Conservation (phyloP, 441 rosid species). For the Euphorbia celastroides region DNA sequence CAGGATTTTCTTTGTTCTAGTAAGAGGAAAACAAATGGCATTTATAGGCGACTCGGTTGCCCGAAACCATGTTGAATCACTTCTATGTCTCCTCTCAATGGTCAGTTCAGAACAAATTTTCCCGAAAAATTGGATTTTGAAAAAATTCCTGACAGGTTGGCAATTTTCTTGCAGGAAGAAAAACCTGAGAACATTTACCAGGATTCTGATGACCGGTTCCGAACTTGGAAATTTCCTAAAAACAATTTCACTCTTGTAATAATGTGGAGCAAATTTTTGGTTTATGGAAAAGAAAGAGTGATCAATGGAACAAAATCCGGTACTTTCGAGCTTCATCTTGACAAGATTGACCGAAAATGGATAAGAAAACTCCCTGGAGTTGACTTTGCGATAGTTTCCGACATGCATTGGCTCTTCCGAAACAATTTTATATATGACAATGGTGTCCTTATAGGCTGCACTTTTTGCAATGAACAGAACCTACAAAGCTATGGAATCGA, state of each 20-base stretch:
- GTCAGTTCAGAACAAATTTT: constrained; percentile 22
- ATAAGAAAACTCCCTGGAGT: constrained; percentile 30
- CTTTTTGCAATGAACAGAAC: constrained; percentile 46
- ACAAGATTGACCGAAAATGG: constrained; percentile 51
- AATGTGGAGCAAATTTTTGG: constrained; percentile 63
- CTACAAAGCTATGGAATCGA: constrained; percentile 30
- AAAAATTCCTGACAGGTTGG: background rate
- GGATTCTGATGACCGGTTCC: constrained; percentile 51
- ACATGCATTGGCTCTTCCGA: constrained; percentile 77
- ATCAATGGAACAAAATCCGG: constrained; percentile 46
- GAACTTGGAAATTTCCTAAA: constrained; percentile 56
- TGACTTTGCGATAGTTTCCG: constrained; percentile 60
- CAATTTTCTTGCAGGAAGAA: constrained; percentile 47
- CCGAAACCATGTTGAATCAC: constrained; percentile 80
- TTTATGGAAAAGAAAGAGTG: constrained; percentile 39
- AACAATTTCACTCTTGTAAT: constrained; percentile 64
- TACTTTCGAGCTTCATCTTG: constrained; percentile 39
- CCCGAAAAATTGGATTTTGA: background rate
- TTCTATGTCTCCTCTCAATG: constrained; percentile 77
- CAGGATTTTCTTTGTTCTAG: constrained; percentile 40
- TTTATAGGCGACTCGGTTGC: constrained; percentile 91
- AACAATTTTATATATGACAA: constrained; percentile 43
- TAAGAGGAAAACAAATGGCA: constrained; percentile 66
- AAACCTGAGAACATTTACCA: constrained; percentile 36
- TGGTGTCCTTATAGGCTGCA: constrained; percentile 42